These are phyloP conservation scores for Candida neerlandica DNA, from an alignment of 1,139 yeast species.

Conservation along the genomic window DNA sequence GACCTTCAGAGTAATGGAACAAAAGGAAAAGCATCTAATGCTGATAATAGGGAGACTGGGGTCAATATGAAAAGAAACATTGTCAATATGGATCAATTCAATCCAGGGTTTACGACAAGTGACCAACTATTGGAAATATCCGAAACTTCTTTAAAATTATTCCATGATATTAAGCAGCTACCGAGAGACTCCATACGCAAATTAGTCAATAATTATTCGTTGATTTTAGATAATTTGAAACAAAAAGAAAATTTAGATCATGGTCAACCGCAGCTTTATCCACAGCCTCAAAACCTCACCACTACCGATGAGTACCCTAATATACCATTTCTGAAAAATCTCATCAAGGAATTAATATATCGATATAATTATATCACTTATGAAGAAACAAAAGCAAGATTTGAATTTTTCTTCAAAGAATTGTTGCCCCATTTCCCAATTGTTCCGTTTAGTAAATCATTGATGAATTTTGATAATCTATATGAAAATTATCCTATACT, in stretches of 20 bases:
- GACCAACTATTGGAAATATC: constrained; percentile 5
- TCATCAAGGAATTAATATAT: constrained; percentile 42
- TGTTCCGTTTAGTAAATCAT: constrained; percentile 38
- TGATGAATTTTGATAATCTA: constrained; percentile 40
- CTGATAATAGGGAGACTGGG: neutral
- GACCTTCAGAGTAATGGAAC: constrained; percentile 13
- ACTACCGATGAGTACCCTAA: constrained; percentile 26
- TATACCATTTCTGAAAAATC: constrained; percentile 41
- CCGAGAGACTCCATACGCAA: neutral
- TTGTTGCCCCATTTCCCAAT: constrained; percentile 53
- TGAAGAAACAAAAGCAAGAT: constrained; percentile 35
- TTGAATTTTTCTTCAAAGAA: constrained; percentile 35
- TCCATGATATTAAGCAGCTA: neutral
- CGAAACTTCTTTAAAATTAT: constrained; percentile 7
- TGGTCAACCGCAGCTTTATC: neutral
- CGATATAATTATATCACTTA: constrained; percentile 22
- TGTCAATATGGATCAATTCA: constrained; percentile 5
- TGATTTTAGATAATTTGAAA: constrained; percentile 7
- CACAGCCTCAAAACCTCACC: neutral
- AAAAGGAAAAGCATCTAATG: neutral
- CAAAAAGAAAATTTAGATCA: neutral
- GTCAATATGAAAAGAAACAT: constrained; percentile 8
- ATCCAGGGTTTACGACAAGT: neutral
- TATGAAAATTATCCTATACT: constrained; percentile 46
- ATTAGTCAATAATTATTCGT: constrained; percentile 8